Evolutionary conservation across 2,329 filamentous ascomycete genomes (phyloP).

Genomic region (Colletotrichum sp.): DNA sequence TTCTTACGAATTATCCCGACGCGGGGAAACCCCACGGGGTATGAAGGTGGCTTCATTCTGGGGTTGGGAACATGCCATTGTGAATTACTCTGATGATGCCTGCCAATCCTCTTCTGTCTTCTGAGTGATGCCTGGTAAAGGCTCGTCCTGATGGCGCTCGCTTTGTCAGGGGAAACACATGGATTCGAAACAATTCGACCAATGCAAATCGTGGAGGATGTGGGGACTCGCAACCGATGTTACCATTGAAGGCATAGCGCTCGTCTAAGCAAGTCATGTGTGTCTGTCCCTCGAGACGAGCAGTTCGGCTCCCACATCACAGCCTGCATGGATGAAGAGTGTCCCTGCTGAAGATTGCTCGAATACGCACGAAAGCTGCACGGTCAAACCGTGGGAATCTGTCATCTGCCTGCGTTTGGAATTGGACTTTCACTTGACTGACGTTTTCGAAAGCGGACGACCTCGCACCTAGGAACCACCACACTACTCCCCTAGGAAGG

Average conservation of each 20-base stretch:
- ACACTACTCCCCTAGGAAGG: neutral
- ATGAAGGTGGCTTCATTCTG: neutral
- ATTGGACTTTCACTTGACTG: neutral
- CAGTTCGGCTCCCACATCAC: neutral
- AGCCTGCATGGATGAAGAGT: neutral
- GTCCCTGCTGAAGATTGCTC: neutral
- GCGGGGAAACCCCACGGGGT: neutral
- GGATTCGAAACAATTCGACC: neutral
- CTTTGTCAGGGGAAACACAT: neutral
- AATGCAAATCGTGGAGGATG: neutral
- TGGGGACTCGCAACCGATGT: neutral
- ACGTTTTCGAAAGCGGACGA: neutral
- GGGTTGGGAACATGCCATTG: neutral
- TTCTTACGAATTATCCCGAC: neutral
- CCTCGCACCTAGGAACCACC: accelerated
- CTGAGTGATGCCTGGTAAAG: neutral
- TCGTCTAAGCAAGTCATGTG: neutral
- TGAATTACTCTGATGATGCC: neutral
- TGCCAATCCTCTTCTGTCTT: neutral
- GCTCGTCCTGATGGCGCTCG: accelerated
- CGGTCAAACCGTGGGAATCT: neutral
- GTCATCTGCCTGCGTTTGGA: accelerated
- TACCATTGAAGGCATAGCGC: neutral
- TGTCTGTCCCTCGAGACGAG: neutral
- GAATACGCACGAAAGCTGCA: accelerated